These are phyloP conservation scores for Xylariaceae sp. DNA, from an alignment of 2,329 filamentous ascomycete genomes.

Conservation along the genomic window DNA sequence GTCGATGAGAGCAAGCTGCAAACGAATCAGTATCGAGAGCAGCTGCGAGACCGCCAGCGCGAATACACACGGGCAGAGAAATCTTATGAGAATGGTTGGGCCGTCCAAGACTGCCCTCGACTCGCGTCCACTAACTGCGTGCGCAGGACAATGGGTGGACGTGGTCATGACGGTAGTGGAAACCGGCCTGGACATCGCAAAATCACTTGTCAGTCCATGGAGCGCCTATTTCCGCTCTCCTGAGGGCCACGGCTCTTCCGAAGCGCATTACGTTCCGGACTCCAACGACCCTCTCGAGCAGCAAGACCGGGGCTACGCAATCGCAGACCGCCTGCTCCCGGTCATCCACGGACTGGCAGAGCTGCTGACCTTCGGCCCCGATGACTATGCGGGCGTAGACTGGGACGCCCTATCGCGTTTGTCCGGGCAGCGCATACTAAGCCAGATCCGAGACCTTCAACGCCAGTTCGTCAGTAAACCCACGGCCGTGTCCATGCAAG, in stretches of 20 bases:
- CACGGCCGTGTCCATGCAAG: not conserved
- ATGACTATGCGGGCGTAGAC: conserved; percentile 1
- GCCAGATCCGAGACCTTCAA: not conserved
- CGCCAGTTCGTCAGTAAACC: not conserved
- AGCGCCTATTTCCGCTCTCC: not conserved
- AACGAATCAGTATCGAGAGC: no score
- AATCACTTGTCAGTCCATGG: not conserved
- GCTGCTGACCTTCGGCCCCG: not conserved
- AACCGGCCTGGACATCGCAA: not conserved
- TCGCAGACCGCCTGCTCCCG: not conserved
- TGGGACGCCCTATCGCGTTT: not conserved
- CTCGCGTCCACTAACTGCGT: no score
- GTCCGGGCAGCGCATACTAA: not conserved
- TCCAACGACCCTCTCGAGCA: conserved; percentile 4
- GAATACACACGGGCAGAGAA: no score
- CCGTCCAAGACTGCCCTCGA: no score
- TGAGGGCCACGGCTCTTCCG: not conserved
- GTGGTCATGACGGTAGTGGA: no score
- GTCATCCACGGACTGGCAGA: not conserved
- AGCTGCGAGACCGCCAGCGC: no score
- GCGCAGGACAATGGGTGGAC: no score
- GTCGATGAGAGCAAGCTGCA: no score
- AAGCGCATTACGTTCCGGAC: not conserved
- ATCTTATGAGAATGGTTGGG: no score
- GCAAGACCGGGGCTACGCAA: conserved; percentile 2